These are phyloP conservation scores for Actinidia arguta DNA, from an alignment of 179 eudicot genomes.

Conservation along the genomic window DNA sequence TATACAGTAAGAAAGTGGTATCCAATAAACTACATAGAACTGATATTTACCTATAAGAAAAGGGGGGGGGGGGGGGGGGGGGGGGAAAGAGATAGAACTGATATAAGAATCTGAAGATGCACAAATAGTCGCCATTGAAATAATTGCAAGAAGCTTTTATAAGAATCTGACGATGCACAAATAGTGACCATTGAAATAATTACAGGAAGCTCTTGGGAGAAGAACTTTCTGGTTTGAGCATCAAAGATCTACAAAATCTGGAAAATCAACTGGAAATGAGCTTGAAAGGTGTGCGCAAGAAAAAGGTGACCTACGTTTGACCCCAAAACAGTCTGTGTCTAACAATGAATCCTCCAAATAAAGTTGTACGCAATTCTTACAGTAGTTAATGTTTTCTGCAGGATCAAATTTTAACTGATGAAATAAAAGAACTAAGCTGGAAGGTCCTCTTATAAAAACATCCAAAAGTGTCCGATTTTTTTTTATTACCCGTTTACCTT, in stretches of 20 bases:
- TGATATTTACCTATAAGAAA: no score
- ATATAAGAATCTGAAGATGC: no score
- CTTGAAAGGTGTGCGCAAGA: constrained; percentile 60
- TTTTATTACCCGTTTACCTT: neutral
- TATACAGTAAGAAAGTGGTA: no score
- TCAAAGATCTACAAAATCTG: constrained; percentile 67
- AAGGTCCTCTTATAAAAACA: constrained; percentile 49
- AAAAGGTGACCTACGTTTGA: constrained; percentile 48
- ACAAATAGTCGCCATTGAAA: no score
- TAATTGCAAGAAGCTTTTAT: no score
- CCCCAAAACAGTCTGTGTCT: neutral
- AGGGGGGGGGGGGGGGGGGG: no score
- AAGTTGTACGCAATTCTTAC: constrained; percentile 7
- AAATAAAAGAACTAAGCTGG: constrained; percentile 63
- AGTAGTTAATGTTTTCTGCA: constrained; percentile 39
- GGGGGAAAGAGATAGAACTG: no score
- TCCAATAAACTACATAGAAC: no score
- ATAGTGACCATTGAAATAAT: constrained; percentile 3
- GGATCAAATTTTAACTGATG: constrained; percentile 65
- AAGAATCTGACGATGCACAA: neutral
- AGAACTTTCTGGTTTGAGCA: constrained; percentile 73
- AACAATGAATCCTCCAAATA: neutral
- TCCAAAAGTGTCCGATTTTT: constrained; percentile 11
- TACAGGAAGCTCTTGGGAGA: constrained; percentile 85
- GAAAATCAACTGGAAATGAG: constrained; percentile 76